A percentile compares a stretch with the other conserved stretches of the same genome.
phyloP scores from a whole-genome alignment of 2,329 filamentous ascomycete species.

The Neopestalotiopsis rosae region DNA sequence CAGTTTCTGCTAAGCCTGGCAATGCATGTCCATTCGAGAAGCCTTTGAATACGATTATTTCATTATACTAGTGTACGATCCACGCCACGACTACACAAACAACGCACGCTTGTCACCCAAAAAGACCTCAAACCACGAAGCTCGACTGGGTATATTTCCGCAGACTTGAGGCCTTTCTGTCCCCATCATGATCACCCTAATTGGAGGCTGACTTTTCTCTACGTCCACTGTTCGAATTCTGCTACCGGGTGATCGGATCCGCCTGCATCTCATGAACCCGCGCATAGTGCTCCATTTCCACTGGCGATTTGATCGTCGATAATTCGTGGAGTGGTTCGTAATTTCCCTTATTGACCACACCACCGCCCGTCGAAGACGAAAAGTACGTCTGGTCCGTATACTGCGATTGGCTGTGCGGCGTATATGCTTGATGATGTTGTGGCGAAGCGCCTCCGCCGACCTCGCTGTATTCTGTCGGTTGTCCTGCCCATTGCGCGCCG shows the following conservation, averaged over 20 bases:
- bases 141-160: too few species aligned
- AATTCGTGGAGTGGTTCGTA: neutral
- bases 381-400: neutral
- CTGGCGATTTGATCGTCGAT: neutral
- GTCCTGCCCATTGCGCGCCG: neutral
- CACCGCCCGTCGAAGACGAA: neutral
- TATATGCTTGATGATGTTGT: neutral
- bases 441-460: neutral
- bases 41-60: too few species aligned
- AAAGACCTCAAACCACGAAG: too few species aligned
- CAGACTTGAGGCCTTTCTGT: too few species aligned
- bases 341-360: neutral
- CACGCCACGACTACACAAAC: too few species aligned
- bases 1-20: too few species aligned
- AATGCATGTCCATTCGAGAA: too few species aligned
- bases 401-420: too few species aligned
- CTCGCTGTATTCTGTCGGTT: neutral
- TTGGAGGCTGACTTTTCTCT: too few species aligned
- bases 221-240: neutral
- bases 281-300: neutral
- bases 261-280: neutral
- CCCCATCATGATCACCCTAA: too few species aligned
- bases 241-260: neutral
- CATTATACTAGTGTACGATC: too few species aligned
- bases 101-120: too few species aligned